These are phyloP conservation scores for Aspergillus diversus DNA, from an alignment of 495 filamentous ascomycete genomes.

Conservation along the genomic window DNA sequence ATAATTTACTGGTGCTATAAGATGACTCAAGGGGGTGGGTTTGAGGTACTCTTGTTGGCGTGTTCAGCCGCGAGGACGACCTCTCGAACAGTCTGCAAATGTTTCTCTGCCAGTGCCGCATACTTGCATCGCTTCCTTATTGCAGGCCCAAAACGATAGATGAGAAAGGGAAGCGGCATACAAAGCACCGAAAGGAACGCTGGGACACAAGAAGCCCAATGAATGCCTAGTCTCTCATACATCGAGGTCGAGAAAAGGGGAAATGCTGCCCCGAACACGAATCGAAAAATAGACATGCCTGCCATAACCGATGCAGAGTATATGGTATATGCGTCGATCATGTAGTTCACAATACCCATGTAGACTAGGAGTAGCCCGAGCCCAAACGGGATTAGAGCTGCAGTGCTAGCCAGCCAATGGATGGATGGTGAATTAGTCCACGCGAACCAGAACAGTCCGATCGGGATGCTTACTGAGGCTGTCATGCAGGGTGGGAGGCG, in stretches of 20 bases:
- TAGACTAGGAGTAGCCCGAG: slow-evolving; percentile 71
- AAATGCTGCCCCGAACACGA: slow-evolving; percentile 68
- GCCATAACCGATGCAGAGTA: slow-evolving; percentile 74
- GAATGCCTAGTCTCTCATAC: slow-evolving; percentile 66
- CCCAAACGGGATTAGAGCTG: slow-evolving; percentile 63
- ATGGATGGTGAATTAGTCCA: slow-evolving; percentile 64
- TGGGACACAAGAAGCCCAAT: slow-evolving; percentile 70
- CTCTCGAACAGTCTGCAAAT: background rate
- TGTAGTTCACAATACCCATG: slow-evolving; percentile 67
- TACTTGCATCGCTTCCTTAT: slow-evolving; percentile 68
- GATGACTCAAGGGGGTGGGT: background rate
- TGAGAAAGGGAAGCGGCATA: slow-evolving; percentile 69
- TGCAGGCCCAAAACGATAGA: slow-evolving; percentile 62
- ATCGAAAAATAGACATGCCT: slow-evolving; percentile 66
- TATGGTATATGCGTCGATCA: slow-evolving; percentile 72
- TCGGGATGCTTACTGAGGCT: slow-evolving; percentile 37
- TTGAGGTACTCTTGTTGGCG: background rate
- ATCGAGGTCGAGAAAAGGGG: slow-evolving; percentile 72
- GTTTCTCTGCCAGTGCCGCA: slow-evolving; percentile 48
- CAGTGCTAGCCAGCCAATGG: slow-evolving; percentile 64
- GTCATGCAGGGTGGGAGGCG: slow-evolving; percentile 39
- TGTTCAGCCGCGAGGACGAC: background rate
- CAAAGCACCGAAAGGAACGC: slow-evolving; percentile 70
- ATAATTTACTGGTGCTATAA: too few species aligned
- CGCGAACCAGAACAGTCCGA: slow-evolving; percentile 59